phyloP scores from a whole-genome alignment of 768 basidiomycete species.

The Lactarius vividus region DNA sequence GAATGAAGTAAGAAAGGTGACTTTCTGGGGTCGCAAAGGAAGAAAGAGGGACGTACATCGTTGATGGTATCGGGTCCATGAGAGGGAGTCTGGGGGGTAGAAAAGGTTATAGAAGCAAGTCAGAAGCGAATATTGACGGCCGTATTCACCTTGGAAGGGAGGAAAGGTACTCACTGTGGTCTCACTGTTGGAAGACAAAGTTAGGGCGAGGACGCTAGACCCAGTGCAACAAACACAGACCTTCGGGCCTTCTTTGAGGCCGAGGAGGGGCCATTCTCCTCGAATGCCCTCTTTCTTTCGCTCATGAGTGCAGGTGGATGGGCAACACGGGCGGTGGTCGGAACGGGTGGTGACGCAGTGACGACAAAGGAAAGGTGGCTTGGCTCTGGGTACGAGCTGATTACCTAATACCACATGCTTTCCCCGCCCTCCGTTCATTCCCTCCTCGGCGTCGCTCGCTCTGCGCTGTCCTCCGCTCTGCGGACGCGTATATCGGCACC shows the following conservation, averaged over 20 bases:
- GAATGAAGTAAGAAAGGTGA: constrained; percentile 8
- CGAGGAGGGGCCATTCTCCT: constrained; percentile 17
- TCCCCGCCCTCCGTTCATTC: constrained; percentile 33
- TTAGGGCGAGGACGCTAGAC: constrained; percentile 15
- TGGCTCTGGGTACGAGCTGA: not conserved
- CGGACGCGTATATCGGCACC: constrained; percentile 2
- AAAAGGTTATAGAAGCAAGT: constrained; percentile 69
- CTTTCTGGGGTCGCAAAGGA: not conserved
- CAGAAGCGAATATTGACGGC: constrained; percentile 47
- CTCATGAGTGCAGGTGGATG: constrained; percentile 14
- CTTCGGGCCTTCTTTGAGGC: constrained; percentile 44
- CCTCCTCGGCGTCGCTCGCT: constrained; percentile 30
- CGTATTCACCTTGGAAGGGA: constrained; percentile 68
- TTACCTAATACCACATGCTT: constrained; percentile 34
- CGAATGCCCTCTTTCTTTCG: constrained; percentile 25
- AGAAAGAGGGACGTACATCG: constrained; percentile 12
- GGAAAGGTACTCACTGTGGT: constrained; percentile 59
- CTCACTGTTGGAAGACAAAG: constrained; percentile 47
- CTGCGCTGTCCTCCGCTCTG: constrained; percentile 26
- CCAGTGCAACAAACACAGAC: constrained; percentile 39
- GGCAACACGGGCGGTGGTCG: not conserved
- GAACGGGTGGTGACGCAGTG: constrained; percentile 27
- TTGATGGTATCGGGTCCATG: constrained; percentile 40
- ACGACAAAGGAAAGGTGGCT: not conserved
- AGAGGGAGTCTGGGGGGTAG: constrained; percentile 48